Evolutionary conservation across 371 early-diverging fungal genomes (phyloP).

Genomic region (Entomophthora muscae): DNA sequence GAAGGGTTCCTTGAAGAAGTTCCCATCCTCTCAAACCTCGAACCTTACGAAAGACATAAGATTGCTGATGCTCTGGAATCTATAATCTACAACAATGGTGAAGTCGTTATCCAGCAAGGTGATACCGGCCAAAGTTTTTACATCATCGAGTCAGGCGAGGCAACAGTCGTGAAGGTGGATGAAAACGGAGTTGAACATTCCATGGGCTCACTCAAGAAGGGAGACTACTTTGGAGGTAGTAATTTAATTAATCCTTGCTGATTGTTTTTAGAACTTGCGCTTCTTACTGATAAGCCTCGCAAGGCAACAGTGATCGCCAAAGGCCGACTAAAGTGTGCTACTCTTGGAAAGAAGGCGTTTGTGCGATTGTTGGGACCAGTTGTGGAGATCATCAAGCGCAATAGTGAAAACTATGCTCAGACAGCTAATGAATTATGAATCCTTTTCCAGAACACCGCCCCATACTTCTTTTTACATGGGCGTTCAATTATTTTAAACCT

Average conservation of each 20-base stretch:
- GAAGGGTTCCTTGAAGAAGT: conserved; percentile 57
- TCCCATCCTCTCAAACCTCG: conserved; percentile 37
- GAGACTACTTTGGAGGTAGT: conserved; percentile 81
- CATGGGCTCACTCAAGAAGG: conserved; percentile 43
- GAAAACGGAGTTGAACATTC: conserved; percentile 55
- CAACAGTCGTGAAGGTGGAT: conserved; percentile 51
- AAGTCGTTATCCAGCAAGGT: conserved; percentile 49
- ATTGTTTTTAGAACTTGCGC: conserved; percentile 57
- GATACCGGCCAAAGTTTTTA: conserved; percentile 46
- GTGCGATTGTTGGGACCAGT: conserved; percentile 77
- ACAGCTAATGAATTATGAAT: background rate
- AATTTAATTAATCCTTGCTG: too few relatives aligned
- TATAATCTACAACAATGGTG: conserved; percentile 38
- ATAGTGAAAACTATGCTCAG: conserved; percentile 45
- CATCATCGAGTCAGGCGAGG: conserved; percentile 81
- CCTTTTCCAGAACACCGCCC: too few relatives aligned
- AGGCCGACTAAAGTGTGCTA: conserved; percentile 67
- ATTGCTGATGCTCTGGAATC: conserved; percentile 69
- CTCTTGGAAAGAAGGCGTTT: conserved; percentile 71
- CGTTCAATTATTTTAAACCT: too few relatives aligned
- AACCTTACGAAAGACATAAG: conserved; percentile 53
- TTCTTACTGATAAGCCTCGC: conserved; percentile 68
- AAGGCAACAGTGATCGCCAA: conserved; percentile 67
- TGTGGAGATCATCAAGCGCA: conserved; percentile 67
- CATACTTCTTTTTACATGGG: too few relatives aligned